Percentiles rank a stretch among this genome's conserved stretches.
Evolutionary conservation across 2,329 filamentous ascomycete species (phyloP).

Genomic region (Pseudonectria foliicola): DNA sequence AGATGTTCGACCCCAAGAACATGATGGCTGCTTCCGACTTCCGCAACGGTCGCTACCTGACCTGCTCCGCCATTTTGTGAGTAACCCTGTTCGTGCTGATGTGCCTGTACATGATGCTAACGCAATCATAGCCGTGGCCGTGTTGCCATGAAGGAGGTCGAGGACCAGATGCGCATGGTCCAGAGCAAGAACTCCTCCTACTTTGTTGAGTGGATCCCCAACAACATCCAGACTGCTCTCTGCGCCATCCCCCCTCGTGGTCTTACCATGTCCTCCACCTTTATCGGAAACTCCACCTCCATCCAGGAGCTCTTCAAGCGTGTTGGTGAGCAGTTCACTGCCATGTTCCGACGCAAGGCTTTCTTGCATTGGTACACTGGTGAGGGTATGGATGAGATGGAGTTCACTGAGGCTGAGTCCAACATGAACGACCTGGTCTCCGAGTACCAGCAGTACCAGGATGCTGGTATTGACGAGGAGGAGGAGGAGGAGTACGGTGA

Average conservation of each 20-base stretch:
- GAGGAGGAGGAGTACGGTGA: constrained; percentile 92
- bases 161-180: constrained; percentile 99
- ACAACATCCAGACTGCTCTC: constrained; percentile 99
- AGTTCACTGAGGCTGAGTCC: constrained; percentile 99
- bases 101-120: constrained; percentile 5
- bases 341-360: constrained; percentile 99
- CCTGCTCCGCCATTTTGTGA: constrained; percentile 97
- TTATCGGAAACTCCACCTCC: constrained; percentile 97
- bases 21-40: constrained; percentile 99
- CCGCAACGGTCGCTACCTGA: constrained; percentile 99
- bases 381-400: constrained; percentile 99
- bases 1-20: constrained; percentile 99
- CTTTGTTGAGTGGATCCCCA: constrained; percentile 99
- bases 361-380: constrained; percentile 99
- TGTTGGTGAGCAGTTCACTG: constrained; percentile 98
- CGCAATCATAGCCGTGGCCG: constrained; percentile 69
- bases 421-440: constrained; percentile 99
- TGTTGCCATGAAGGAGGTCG: constrained; percentile 99
- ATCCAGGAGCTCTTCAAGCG: constrained; percentile 99
- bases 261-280: constrained; percentile 98
- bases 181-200: constrained; percentile 99
- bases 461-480: constrained; percentile 93
- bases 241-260: constrained; percentile 98
- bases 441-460: constrained; percentile 99
- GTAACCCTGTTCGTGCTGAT: constrained; percentile 22